Evolutionary conservation across 2,329 filamentous ascomycete species (phyloP).

Genomic region (Trichoderma arundinaceum): DNA sequence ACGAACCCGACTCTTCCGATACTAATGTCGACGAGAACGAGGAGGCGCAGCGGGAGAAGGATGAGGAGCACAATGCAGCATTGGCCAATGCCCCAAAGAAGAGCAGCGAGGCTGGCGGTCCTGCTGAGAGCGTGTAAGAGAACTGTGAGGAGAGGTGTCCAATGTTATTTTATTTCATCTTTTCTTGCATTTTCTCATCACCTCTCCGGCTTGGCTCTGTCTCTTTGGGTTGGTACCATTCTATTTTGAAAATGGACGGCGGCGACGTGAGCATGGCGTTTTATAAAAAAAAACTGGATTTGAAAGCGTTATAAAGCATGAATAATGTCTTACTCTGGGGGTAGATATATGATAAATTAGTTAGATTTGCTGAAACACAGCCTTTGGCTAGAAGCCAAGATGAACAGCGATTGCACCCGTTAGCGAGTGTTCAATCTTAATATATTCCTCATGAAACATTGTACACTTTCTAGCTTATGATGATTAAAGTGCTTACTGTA

Average conservation of each 20-base stretch:
- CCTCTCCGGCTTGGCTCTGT: background rate
- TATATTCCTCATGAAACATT: background rate
- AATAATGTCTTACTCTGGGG: constrained; percentile 22
- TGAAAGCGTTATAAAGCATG: constrained; percentile 15
- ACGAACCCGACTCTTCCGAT: constrained; percentile 27
- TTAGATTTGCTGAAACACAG: constrained; percentile 4
- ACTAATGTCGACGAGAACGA: constrained; percentile 36
- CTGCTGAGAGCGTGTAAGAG: constrained; percentile 33
- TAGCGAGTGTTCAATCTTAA: background rate
- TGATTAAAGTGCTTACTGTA: constrained; percentile 12
- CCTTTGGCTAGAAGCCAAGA: background rate
- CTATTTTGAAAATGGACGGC: constrained; percentile 8
- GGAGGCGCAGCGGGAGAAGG: constrained; percentile 41
- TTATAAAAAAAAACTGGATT: constrained; percentile 6
- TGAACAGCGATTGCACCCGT: background rate
- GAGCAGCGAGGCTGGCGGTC: constrained; percentile 38
- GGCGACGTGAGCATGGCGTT: constrained; percentile 21
- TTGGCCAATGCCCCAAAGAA: constrained; percentile 45
- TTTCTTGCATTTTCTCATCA: constrained; percentile 6
- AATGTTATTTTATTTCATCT: background rate
- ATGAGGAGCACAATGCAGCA: constrained; percentile 43
- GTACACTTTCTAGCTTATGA: background rate
- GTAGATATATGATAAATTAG: constrained; percentile 1
- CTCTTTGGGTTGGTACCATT: constrained; percentile 19
- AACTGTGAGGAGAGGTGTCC: background rate